phyloP scores from a whole-genome alignment of 176 grass and related monocot genomes.

The Poa pratensis region DNA sequence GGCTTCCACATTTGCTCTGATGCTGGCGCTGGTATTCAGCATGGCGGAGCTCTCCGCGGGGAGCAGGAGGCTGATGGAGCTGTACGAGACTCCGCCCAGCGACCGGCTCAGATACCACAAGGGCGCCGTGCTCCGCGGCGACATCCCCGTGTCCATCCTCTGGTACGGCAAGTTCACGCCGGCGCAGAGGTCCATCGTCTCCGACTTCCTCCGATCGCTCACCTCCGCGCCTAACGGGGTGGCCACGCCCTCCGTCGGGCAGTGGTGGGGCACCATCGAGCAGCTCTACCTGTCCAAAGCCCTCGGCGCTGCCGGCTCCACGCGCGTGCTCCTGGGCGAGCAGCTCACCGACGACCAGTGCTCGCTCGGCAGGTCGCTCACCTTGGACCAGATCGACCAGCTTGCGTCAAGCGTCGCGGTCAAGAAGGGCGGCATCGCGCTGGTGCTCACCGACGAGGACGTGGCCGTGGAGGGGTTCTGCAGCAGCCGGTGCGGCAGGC shows the following conservation, averaged over 20 bases:
- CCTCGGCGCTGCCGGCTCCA: background rate
- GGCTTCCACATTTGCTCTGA: constrained; percentile 10
- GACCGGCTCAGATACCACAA: constrained; percentile 64
- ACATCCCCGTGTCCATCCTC: constrained; percentile 60
- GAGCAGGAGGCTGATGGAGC: constrained; percentile 55
- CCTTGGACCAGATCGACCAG: constrained; percentile 46
- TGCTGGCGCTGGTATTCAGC: constrained; percentile 29
- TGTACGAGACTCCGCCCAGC: constrained; percentile 44
- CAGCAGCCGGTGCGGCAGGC: constrained; percentile 63
- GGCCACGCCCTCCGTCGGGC: constrained; percentile 40
- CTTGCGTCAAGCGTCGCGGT: constrained; percentile 29
- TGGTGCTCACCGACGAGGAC: constrained; percentile 54
- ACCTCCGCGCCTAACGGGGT: constrained; percentile 4
- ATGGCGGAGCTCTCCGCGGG: constrained; percentile 46
- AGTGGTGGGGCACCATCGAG: constrained; percentile 68
- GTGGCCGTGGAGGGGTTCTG: constrained; percentile 65
- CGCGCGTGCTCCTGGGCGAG: constrained; percentile 42
- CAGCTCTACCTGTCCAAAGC: constrained; percentile 56
- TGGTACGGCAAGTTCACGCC: constrained; percentile 68
- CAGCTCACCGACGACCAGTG: constrained; percentile 49
- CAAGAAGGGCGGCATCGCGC: constrained; percentile 36
- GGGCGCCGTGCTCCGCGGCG: constrained; percentile 52
- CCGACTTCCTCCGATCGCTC: constrained; percentile 65
- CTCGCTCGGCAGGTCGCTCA: constrained; percentile 56
- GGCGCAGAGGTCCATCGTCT: constrained; percentile 55